phyloP scores from a whole-genome alignment of 441 rosid genomes.

The Geranium incanum region DNA sequence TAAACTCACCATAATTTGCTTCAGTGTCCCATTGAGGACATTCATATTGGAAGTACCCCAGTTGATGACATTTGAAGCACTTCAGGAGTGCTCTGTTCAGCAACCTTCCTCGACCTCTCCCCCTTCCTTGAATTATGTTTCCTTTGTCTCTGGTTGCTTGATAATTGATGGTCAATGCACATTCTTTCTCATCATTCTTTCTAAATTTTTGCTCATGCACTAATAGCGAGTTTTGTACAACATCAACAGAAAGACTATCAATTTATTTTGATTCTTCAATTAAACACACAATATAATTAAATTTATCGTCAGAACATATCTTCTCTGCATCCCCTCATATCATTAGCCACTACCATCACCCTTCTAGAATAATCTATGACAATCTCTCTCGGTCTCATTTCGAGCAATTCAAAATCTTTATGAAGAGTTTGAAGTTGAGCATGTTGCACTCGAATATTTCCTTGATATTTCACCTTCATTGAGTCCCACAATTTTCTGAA shows the following conservation, averaged over 20 bases:
- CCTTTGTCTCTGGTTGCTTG: background rate
- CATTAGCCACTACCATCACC: too few relatives aligned
- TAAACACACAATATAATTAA: slow-evolving; percentile 10
- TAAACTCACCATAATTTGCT: background rate
- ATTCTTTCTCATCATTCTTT: background rate
- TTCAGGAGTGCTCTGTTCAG: background rate
- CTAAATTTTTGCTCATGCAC: slow-evolving; percentile 8
- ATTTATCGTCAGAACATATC: background rate
- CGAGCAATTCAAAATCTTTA: too few relatives aligned
- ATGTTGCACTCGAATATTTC: too few relatives aligned
- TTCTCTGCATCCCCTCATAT: too few relatives aligned
- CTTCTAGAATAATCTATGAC: too few relatives aligned
- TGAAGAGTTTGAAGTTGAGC: too few relatives aligned
- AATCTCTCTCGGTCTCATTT: too few relatives aligned
- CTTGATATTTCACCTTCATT: too few relatives aligned
- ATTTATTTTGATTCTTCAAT: slow-evolving; percentile 15
- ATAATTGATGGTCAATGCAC: background rate
- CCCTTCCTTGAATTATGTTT: background rate
- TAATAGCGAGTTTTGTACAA: background rate
- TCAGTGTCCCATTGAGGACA: background rate
- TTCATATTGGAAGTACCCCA: slow-evolving; percentile 17
- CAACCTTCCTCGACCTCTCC: slow-evolving; percentile 10
- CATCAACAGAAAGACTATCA: slow-evolving; percentile 8
- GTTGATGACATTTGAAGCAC: slow-evolving; percentile 11
- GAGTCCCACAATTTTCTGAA: too few relatives aligned